Evolutionary conservation across 129 eudicot species (phyloP).

Genomic region (Artemisia annua): DNA sequence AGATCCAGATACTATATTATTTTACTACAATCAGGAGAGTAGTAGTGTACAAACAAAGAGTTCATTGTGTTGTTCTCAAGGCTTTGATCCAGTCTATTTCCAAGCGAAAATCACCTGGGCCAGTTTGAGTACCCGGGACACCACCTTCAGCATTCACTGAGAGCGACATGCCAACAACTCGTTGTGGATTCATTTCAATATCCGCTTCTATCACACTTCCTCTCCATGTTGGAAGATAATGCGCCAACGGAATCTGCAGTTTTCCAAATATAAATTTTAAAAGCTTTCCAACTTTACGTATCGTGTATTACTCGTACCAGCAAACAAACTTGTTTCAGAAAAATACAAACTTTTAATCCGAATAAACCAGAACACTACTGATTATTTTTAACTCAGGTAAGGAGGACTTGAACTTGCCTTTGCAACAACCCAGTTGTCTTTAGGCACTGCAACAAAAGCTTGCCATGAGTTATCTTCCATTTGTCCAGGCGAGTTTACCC

Average conservation of each 20-base stretch:
- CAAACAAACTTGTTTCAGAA: too few relatives aligned
- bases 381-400: neutral
- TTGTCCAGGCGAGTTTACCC: slow-evolving; percentile 97
- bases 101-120: slow-evolving; percentile 83
- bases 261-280: neutral
- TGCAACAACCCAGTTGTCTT: slow-evolving; percentile 85
- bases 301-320: too few relatives aligned
- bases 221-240: slow-evolving; percentile 91
- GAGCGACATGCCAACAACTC: slow-evolving; percentile 86
- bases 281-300: neutral
- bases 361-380: neutral
- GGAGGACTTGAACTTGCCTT: slow-evolving; percentile 52
- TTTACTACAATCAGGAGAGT: neutral
- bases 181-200: slow-evolving; percentile 84
- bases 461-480: slow-evolving; percentile 98
- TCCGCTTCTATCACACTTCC: slow-evolving; percentile 73
- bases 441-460: slow-evolving; percentile 82
- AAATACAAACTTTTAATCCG: too few relatives aligned
- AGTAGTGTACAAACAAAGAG: neutral
- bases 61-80: slow-evolving; percentile 50
- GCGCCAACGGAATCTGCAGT: slow-evolving; percentile 80
- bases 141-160: slow-evolving; percentile 91
- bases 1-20: neutral
- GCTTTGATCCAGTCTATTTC: slow-evolving; percentile 96
- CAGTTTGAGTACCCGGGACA: slow-evolving; percentile 75